Conservation (phyloP, 805 yeast genomes). For the Nematodospora valgi region DNA sequence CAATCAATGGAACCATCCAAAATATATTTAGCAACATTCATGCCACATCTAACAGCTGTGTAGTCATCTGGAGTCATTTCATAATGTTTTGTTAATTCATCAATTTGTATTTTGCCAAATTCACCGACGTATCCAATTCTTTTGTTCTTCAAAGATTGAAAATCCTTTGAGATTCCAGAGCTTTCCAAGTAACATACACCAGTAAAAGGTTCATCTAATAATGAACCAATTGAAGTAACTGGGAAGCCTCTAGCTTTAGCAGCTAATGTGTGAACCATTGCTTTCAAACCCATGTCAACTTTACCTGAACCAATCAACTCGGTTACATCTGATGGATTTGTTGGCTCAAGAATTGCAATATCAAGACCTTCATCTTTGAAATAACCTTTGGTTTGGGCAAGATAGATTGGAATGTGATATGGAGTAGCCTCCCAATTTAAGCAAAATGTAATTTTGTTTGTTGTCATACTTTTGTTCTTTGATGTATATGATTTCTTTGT, state of each 20-base stretch:
- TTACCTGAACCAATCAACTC: conserved; percentile 56
- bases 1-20: conserved; percentile 55
- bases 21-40: conserved; percentile 56
- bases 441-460: conserved; percentile 48
- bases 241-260: conserved; percentile 59
- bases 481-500: too few relatives aligned
- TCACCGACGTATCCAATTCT: conserved; percentile 57
- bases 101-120: conserved; percentile 56
- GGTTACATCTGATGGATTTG: conserved; percentile 57
- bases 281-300: conserved; percentile 56
- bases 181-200: conserved; percentile 51
- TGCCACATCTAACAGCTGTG: conserved; percentile 57
- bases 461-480: conserved; percentile 39
- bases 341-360: conserved; percentile 51
- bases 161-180: conserved; percentile 49
- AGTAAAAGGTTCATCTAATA: conserved; percentile 56
- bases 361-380: conserved; percentile 50
- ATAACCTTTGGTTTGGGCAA: conserved; percentile 49
- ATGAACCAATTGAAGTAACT: conserved; percentile 53
- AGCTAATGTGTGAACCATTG: conserved; percentile 59
- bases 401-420: conserved; percentile 51
- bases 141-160: conserved; percentile 50
- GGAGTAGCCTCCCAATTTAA: conserved; percentile 57
- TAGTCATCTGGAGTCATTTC: conserved; percentile 56
- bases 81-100: conserved; percentile 52